Conservation (phyloP, 345 rosid genomes). For the Boechera divaricarpa region DNA sequence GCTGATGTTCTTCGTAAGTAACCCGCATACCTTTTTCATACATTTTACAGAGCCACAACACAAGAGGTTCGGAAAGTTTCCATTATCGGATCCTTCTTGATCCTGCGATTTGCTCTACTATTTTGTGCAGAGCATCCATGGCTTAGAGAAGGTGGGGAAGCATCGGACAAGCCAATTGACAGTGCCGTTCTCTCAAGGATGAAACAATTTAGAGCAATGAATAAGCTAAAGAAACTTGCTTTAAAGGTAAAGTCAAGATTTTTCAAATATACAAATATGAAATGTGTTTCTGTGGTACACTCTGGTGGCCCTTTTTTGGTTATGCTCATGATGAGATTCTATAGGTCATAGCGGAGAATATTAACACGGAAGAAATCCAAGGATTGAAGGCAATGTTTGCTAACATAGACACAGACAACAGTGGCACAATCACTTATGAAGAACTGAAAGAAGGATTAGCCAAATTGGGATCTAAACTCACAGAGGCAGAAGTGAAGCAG, state of each 20-base stretch:
- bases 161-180: constrained; percentile 90
- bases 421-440: constrained; percentile 87
- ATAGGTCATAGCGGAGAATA: constrained; percentile 88
- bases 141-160: constrained; percentile 74
- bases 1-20: constrained; percentile 81
- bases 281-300: constrained; percentile 12
- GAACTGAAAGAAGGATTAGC: constrained; percentile 87
- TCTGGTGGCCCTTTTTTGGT: not conserved
- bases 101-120: constrained; percentile 8
- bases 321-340: constrained; percentile 13
- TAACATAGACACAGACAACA: constrained; percentile 89
- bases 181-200: constrained; percentile 89
- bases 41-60: constrained; percentile 3
- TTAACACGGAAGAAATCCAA: constrained; percentile 80
- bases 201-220: constrained; percentile 98
- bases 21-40: not conserved
- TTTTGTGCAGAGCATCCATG: constrained; percentile 68
- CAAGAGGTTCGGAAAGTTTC: not conserved
- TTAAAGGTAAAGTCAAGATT: constrained; percentile 59
- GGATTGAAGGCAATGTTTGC: constrained; percentile 84
- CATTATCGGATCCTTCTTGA: not conserved
- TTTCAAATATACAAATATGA: not conserved
- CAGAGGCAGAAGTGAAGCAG: constrained; percentile 80
- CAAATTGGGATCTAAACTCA: constrained; percentile 85
- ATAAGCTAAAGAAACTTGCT: constrained; percentile 93